Evolutionary conservation across 805 yeast species (phyloP), one percentile per base, ranked within the genome.

Genomic region (Nakazawaea populi): DNA sequence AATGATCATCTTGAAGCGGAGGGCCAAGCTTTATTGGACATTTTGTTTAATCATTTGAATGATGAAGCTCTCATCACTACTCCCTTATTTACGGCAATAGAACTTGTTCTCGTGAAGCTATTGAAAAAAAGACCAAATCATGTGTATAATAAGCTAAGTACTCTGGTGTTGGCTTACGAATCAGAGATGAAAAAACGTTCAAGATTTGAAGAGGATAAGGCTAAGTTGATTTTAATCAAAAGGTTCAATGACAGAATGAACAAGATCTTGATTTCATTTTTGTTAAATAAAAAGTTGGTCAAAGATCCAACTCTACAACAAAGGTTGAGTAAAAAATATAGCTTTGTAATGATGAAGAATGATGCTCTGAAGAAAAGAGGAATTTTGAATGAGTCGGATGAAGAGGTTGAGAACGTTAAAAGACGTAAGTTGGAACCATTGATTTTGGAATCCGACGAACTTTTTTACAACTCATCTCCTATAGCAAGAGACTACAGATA

Each of bases 61-160:
- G 82, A 76, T 35, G 86, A 81, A 47, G 67, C 74, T n/a, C 61
- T 80, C 56, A 66, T 76, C 54, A 73, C 82, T 46, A 72, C 85
- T 10, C 79, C 86, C 4, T 57, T 81, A 3, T 77, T 87, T 48
- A 77, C 89, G 12, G 87, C 95, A 6, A 73, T 87, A 0, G 65
- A 89, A 30, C 82, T 87, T 58, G 82, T 83, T 47, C 67, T 85
- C 24, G 72, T 86, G 5, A 72, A 79, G 12, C 66, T 94, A 37
- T 75, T 87, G 55, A 83, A 81, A 57, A 72, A 80, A 34, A 80
- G 96, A 58, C 85, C 89, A 1, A 81, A 79, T 47, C 73, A 77
- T 43, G 68, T 80, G 1, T 70, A 76, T 0, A 66, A 68, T 32
- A 79, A 79, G 50, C 80, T 91, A 10, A 67, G 88, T 28, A 70